Conservation (phyloP, 2,329 filamentous ascomycete genomes). For the Sclerotiophoma versabilis region DNA sequence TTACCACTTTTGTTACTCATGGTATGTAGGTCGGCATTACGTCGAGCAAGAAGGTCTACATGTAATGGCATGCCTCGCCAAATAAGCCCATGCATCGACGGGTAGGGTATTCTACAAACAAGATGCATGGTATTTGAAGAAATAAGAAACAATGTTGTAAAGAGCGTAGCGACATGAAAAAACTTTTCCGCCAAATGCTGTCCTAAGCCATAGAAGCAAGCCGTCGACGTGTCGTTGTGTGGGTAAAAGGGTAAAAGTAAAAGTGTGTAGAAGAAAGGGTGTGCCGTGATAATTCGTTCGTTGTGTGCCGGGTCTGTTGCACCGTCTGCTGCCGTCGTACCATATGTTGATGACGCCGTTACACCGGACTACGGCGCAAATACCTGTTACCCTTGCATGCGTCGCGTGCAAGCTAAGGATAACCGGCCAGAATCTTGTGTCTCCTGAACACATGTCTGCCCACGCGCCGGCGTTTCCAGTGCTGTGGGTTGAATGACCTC, state of each 20-base stretch:
- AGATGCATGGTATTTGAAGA: background rate
- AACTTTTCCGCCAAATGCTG: constrained; percentile 7
- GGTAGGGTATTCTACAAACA: constrained; percentile 19
- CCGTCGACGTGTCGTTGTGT: background rate
- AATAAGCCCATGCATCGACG: constrained; percentile 1
- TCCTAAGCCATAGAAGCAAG: too few species aligned
- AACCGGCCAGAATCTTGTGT: constrained; percentile 1
- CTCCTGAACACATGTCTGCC: constrained; percentile 6
- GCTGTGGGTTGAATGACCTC: constrained; percentile 1
- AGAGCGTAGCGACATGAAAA: constrained; percentile 15
- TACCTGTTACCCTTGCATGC: constrained; percentile 1
- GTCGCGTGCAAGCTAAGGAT: constrained; percentile 8
- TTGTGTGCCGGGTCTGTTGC: constrained; percentile 1
- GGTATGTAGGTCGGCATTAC: too few species aligned
- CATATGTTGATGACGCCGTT: background rate
- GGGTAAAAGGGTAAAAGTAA: background rate
- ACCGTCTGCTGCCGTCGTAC: constrained; percentile 1
- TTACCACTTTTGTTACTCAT: too few species aligned
- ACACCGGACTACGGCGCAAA: background rate
- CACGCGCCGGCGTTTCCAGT: constrained; percentile 4
- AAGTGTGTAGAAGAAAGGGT: constrained; percentile 6
- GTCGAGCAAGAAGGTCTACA: constrained; percentile 3
- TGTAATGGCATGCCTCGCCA: constrained; percentile 2
- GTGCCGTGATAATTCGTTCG: constrained; percentile 16
- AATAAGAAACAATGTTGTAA: constrained; percentile 3